Base-by-base conservation (phyloP, 352 stramenopile species). In the Globisporangium ultimum region DNA sequence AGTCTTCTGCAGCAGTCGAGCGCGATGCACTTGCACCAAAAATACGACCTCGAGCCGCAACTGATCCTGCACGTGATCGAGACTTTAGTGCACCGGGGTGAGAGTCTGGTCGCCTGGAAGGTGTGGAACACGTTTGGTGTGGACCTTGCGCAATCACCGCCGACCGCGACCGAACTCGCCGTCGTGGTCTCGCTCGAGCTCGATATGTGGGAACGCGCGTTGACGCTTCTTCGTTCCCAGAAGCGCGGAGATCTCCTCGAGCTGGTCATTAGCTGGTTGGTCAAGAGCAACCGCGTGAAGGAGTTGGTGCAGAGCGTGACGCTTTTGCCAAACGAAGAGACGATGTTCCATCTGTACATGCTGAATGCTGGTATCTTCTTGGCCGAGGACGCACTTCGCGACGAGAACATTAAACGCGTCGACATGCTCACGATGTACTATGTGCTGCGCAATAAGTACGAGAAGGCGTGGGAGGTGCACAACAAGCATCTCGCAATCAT, bases 381-480 rank as follows among this genome's bases (percentile, higher is more conserved):
- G 0, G 76, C 79, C 13, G 71, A 86, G 48, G 71, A 86, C n/a
- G 66, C 87, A 46, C 63, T 91, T 7, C 71, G 79, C 11, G 82
- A 93, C 41, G 70, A 84, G 5, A 84, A 74, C 48, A 89, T 90
- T 47, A 89, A 81, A 67, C 77, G 71, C 34, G 76, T 85, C 32
- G 84, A 93, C 49, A 70, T 93, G 61, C 71, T 93, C 4, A 76
- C 89, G 40, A 93, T 93, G 81, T 93, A 91, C 63, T 91, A 91
- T 66, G 75, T 87, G 50, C 68, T 93, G 36, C 68, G 84, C 41
- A 80, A 85, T 67, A 79, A 87, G 65, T 90, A 87, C 61, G 72
- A 82, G 46, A 68, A 73, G 18, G 84, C 84, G 32, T 93, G 84
- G 84, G 65, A 70, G 18, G 78, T 91, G 60, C 84, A 93, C 56